Evolutionary conservation across 371 early-diverging fungal species (phyloP).

Genomic region (Amoeboaphelidium protococcarum): DNA sequence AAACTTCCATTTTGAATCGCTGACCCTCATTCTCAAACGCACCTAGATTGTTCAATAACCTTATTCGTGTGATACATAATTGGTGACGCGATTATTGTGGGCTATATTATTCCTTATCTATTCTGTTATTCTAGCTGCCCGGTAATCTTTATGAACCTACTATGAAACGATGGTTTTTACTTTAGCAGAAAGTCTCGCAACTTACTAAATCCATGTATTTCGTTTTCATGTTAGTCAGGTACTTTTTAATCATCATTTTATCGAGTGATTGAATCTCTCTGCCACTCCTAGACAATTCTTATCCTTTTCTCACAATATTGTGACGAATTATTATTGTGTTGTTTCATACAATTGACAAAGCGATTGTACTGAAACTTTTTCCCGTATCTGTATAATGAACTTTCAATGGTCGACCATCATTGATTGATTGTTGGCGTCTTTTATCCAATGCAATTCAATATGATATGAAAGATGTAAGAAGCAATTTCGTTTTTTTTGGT

Average conservation of each 20-base stretch:
- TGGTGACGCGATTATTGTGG: background rate
- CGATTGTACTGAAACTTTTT: background rate
- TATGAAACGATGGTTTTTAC: background rate
- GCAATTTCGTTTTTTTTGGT: too few relatives aligned
- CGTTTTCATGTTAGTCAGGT: background rate
- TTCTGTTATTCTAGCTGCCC: background rate
- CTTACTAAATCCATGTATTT: slow-evolving; percentile 1
- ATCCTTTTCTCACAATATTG: background rate
- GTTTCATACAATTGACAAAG: background rate
- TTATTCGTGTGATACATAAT: background rate
- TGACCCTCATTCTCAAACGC: slow-evolving; percentile 1
- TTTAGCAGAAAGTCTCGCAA: background rate
- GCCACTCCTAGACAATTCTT: slow-evolving; percentile 1
- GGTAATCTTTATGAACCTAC: background rate
- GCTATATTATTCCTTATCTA: background rate
- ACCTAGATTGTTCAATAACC: background rate
- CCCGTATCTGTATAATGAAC: background rate
- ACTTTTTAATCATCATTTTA: slow-evolving; percentile 1
- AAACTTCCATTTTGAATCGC: background rate
- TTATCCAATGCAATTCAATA: too few relatives aligned
- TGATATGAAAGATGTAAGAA: too few relatives aligned
- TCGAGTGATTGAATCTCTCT: background rate
- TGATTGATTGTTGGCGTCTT: too few relatives aligned
- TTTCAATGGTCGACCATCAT: background rate
- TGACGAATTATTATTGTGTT: background rate